Conservation (phyloP, 441 rosid genomes). For the Bocquillonia castaneifolia region DNA sequence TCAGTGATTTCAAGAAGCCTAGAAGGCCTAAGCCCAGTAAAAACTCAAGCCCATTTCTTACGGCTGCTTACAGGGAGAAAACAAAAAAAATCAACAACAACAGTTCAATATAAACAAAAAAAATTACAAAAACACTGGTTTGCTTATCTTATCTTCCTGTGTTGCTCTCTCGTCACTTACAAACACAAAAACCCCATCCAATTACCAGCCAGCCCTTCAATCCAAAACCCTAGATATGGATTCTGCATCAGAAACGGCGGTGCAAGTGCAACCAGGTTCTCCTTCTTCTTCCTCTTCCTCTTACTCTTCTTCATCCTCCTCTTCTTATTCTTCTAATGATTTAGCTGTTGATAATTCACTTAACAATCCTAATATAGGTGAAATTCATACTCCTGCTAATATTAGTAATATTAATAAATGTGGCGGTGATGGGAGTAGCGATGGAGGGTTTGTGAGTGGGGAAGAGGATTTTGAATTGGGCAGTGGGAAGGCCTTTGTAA, state of each 20-base stretch:
- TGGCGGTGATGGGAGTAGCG: constrained; percentile 21
- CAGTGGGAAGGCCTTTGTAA: constrained; percentile 21
- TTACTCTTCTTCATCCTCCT: not conserved
- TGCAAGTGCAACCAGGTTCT: constrained; percentile 42
- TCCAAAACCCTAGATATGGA: too few species aligned
- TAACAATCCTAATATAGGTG: constrained; percentile 7
- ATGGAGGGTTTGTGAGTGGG: constrained; percentile 42
- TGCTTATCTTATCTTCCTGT: constrained; percentile 15
- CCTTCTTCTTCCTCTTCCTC: constrained; percentile 15
- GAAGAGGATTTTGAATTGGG: constrained; percentile 43
- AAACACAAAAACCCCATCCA: too few species aligned
- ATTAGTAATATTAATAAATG: not conserved
- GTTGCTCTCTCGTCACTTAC: too few species aligned
- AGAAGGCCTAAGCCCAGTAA: too few species aligned
- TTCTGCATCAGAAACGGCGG: constrained; percentile 29
- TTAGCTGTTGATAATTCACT: constrained; percentile 22
- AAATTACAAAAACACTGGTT: too few species aligned
- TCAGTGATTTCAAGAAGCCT: not conserved
- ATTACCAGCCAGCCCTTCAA: too few species aligned
- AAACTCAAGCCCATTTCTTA: too few species aligned
- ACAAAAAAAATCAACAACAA: not conserved
- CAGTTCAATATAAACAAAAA: too few species aligned
- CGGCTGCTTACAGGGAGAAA: not conserved
- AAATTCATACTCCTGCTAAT: constrained; percentile 20
- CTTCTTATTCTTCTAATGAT: constrained; percentile 17